phyloP scores from a whole-genome alignment of 345 rosid genomes.

The Barbarea vulgaris region DNA sequence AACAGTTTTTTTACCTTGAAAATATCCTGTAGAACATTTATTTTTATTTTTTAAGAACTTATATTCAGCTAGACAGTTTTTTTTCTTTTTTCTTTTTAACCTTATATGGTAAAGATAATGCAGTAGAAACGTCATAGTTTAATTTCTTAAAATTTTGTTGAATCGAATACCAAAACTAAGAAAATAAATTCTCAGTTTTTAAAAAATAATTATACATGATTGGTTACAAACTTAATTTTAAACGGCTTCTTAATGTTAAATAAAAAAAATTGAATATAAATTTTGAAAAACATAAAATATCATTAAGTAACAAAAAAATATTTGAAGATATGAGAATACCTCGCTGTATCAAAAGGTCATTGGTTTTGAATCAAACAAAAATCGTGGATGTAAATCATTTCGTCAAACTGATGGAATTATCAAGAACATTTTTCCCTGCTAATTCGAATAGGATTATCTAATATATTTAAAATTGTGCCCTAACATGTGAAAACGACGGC shows the following conservation, averaged over 20 bases:
- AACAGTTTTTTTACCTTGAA: neutral
- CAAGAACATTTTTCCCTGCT: too few species aligned
- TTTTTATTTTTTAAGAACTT: too few species aligned
- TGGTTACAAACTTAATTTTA: too few species aligned
- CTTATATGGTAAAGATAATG: neutral
- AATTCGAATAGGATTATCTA: neutral
- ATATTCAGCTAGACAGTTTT: neutral
- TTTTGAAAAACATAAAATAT: neutral
- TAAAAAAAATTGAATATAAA: too few species aligned
- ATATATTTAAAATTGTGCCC: neutral
- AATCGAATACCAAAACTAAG: neutral
- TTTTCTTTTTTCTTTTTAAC: neutral
- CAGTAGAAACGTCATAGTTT: neutral
- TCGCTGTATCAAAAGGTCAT: neutral
- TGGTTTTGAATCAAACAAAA: neutral
- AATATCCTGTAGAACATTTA: too few species aligned
- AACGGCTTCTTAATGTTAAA: neutral
- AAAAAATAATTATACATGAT: neutral
- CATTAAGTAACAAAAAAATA: neutral
- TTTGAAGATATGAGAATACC: neutral
- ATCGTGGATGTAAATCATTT: neutral
- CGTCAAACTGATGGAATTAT: neutral
- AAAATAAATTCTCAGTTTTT: neutral
- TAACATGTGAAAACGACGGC: neutral
- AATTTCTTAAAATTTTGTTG: too few species aligned